These are phyloP conservation scores for Globisporangium sylvaticum DNA, from an alignment of 352 stramenopile genomes.

Conservation along the genomic window DNA sequence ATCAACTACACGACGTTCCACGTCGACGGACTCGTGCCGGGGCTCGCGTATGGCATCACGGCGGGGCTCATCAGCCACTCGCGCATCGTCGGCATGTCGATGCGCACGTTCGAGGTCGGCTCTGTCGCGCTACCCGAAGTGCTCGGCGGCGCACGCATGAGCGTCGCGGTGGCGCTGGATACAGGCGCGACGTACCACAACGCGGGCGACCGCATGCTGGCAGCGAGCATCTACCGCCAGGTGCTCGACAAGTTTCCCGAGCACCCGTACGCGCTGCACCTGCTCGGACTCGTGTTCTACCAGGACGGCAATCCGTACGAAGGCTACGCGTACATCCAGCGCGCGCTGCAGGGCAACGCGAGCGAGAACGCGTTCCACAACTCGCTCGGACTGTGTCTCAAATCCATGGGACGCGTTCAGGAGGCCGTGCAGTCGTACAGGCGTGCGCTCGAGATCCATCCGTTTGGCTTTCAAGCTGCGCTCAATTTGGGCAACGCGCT, in stretches of 20 bases:
- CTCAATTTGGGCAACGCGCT: constrained; percentile 53
- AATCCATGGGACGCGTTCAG: constrained; percentile 26
- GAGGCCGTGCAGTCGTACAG: constrained; percentile 52
- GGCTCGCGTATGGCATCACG: constrained; percentile 48
- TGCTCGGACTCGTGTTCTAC: constrained; percentile 43
- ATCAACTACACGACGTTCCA: constrained; percentile 56
- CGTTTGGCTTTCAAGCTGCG: constrained; percentile 35
- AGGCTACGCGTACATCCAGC: constrained; percentile 34
- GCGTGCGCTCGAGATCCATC: constrained; percentile 44
- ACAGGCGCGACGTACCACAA: constrained; percentile 37
- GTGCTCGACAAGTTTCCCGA: constrained; percentile 54
- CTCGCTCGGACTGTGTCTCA: constrained; percentile 49
- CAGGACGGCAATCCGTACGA: constrained; percentile 31
- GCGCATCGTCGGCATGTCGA: constrained; percentile 55
- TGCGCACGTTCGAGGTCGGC: constrained; percentile 57
- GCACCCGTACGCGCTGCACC: constrained; percentile 40
- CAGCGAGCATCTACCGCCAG: constrained; percentile 40
- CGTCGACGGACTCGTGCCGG: constrained; percentile 47
- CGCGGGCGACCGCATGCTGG: constrained; percentile 19
- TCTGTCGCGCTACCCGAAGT: constrained; percentile 30
- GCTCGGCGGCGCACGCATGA: constrained; percentile 20
- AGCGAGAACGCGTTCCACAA: constrained; percentile 50
- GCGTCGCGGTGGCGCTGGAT: constrained; percentile 42
- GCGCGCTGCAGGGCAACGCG: constrained; percentile 39
- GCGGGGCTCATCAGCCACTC: constrained; percentile 45